Evolutionary conservation across 306 rosid species (phyloP).

Genomic region (Acacia crassicarpa): DNA sequence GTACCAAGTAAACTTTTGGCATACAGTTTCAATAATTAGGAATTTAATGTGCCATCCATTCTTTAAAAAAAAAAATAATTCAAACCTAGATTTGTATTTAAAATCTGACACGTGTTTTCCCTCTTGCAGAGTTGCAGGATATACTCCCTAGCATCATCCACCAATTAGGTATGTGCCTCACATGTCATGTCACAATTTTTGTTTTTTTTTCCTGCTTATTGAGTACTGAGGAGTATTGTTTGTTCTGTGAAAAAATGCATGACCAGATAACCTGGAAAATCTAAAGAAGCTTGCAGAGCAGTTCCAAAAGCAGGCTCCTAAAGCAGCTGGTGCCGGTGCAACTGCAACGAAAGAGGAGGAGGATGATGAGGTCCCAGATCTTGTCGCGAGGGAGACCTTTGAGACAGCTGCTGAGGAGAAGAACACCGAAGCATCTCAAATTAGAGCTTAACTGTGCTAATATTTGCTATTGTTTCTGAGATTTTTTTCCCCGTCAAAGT

Average conservation of each 20-base stretch:
- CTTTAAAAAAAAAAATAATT: no score
- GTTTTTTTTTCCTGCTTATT: background rate
- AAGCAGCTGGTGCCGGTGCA: conserved; percentile 56
- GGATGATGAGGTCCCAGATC: conserved; percentile 90
- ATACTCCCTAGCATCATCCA: no score
- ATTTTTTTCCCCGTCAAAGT: background rate
- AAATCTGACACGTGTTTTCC: no score
- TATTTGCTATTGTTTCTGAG: conserved; percentile 33
- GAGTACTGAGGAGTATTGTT: background rate
- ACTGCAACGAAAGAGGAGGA: conserved; percentile 51
- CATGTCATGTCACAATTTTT: background rate
- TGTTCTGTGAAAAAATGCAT: conserved; percentile 39
- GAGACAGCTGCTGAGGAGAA: conserved; percentile 84
- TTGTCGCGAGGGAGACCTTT: conserved; percentile 81
- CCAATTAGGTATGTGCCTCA: no score
- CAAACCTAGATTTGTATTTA: no score
- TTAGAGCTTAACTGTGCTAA: conserved; percentile 51
- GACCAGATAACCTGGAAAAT: conserved; percentile 93
- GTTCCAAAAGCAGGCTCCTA: conserved; percentile 80
- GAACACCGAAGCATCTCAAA: conserved; percentile 49
- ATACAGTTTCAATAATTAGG: no score
- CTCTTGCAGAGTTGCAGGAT: no score
- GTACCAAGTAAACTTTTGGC: no score
- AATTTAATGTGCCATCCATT: no score
- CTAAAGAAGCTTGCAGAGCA: conserved; percentile 88